A percentile compares a stretch with the other conserved stretches of the same genome.
Conservation (phyloP, 2,329 filamentous ascomycete genomes). For the Myriosclerotinia scirpicola region DNA sequence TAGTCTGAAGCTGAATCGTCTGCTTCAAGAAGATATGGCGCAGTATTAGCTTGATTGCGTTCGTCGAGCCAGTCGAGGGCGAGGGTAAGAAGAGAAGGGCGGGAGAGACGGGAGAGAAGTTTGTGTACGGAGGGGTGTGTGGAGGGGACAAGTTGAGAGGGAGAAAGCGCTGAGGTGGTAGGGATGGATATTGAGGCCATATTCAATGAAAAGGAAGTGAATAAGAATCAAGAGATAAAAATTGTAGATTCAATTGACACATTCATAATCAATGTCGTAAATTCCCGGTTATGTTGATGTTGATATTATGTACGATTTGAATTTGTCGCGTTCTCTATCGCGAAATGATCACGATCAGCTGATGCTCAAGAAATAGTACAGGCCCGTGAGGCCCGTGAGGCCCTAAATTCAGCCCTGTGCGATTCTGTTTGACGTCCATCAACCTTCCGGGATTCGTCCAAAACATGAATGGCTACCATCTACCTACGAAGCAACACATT, state of each 20-base stretch:
- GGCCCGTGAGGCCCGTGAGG: too few species aligned
- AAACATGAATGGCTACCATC: not conserved
- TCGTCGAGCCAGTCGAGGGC: constrained; percentile 76
- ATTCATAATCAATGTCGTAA: not conserved
- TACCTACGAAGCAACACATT: not conserved
- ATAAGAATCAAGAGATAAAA: not conserved
- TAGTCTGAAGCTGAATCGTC: constrained; percentile 53
- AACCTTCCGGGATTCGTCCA: not conserved
- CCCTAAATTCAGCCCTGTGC: not conserved
- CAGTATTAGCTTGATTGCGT: constrained; percentile 58
- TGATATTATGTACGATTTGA: not conserved
- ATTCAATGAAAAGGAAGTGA: not conserved
- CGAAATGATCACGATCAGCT: constrained; percentile 23
- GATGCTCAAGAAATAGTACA: not conserved
- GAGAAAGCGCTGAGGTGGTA: constrained; percentile 69
- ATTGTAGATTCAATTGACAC: not conserved
- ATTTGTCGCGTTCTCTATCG: not conserved
- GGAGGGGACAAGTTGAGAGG: constrained; percentile 66
- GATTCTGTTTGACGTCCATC: not conserved
- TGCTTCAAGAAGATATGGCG: constrained; percentile 55
- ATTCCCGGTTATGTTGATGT: not conserved
- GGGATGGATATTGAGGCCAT: constrained; percentile 57
- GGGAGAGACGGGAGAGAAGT: constrained; percentile 67
- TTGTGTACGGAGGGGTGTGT: constrained; percentile 64
- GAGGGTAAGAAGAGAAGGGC: constrained; percentile 69